Evolutionary conservation across 805 yeast genomes (phyloP).

Genomic region (Candida nemodendra): DNA sequence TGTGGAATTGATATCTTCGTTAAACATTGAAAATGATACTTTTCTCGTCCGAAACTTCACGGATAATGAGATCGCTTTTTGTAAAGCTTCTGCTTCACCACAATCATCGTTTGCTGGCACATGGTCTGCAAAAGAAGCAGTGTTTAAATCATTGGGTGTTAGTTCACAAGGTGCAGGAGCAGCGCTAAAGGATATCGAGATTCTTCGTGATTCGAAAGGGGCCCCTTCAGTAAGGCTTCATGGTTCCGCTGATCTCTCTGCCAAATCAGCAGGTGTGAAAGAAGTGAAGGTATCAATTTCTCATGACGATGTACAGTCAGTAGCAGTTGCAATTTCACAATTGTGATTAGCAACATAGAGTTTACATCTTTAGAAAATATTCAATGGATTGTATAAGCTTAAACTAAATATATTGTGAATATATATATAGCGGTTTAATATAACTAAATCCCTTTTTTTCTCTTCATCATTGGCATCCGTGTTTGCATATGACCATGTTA

Average conservation of each 20-base stretch:
- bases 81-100: constrained; percentile 68
- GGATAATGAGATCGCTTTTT: constrained; percentile 71
- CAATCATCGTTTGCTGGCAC: constrained; percentile 94
- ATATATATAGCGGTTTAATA: no score
- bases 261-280: constrained; percentile 65
- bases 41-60: constrained; percentile 94
- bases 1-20: constrained; percentile 80
- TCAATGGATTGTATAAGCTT: no score
- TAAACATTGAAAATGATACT: constrained; percentile 86
- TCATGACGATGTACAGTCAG: constrained; percentile 95
- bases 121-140: constrained; percentile 99
- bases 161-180: constrained; percentile 95
- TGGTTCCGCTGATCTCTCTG: constrained; percentile 77
- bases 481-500: no score
- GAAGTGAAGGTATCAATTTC: constrained; percentile 85
- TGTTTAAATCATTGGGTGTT: constrained; percentile 91
- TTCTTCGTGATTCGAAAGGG: constrained; percentile 65
- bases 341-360: no score
- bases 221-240: constrained; percentile 78
- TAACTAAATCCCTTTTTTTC: no score
- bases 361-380: no score
- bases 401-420: no score
- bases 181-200: constrained; percentile 86
- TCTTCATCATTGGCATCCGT: no score
- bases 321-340: constrained; percentile 88